Evolutionary conservation across 1,139 yeast species (phyloP).

Genomic region (Protomyces inouyei): DNA sequence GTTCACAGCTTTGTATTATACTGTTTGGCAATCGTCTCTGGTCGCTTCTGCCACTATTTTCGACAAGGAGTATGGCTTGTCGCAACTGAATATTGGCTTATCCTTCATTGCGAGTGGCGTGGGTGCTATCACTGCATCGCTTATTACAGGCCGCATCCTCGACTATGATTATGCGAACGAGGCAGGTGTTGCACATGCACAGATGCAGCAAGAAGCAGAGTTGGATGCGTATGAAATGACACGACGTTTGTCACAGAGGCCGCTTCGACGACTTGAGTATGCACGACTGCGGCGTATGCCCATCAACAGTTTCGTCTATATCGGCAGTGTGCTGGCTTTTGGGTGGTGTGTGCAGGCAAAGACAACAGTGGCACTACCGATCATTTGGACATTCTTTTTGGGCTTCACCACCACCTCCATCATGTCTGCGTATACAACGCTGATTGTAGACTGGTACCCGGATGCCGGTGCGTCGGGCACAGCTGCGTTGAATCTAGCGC

Average conservation of each 20-base stretch:
- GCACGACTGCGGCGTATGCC: conserved; percentile 43
- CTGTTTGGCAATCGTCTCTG: conserved; percentile 64
- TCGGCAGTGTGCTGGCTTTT: conserved; percentile 69
- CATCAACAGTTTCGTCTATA: conserved; percentile 46
- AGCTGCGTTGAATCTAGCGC: conserved; percentile 54
- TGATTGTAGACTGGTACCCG: conserved; percentile 60
- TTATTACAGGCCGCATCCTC: conserved; percentile 40
- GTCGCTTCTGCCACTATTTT: conserved; percentile 60
- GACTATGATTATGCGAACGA: conserved; percentile 36
- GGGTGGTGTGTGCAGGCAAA: conserved; percentile 64
- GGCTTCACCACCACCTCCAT: conserved; percentile 53
- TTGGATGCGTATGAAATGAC: conserved; percentile 40
- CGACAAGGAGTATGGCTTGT: conserved; percentile 47
- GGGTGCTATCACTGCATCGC: conserved; percentile 41
- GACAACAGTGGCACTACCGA: conserved; percentile 75
- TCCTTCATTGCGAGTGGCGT: conserved; percentile 48
- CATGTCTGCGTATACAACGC: conserved; percentile 50
- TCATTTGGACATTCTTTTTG: conserved; percentile 44
- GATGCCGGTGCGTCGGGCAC: conserved; percentile 56
- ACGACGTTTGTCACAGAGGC: conserved; percentile 31
- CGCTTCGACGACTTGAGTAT: conserved; percentile 43
- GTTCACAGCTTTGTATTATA: conserved; percentile 58
- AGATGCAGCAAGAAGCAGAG: conserved; percentile 26
- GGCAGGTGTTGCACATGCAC: neutral
- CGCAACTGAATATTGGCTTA: conserved; percentile 55